Evolutionary conservation across 345 rosid genomes (phyloP), one percentile per base, ranked within the genome.

Genomic region (Aquilaria sinensis): DNA sequence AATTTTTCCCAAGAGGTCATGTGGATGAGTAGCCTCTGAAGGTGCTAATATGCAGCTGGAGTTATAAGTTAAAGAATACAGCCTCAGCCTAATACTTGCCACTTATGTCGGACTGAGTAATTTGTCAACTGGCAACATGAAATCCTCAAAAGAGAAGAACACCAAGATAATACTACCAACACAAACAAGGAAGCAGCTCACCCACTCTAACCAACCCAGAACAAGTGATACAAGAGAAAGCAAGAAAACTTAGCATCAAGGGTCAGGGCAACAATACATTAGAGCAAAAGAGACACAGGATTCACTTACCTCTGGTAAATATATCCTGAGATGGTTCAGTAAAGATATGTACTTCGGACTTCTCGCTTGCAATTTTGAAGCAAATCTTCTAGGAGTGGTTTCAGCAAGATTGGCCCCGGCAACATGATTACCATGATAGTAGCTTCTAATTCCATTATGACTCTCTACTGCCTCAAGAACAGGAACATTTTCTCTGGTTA

Each of bases 261-360:
- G 51, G 46, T 34, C 64, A 30, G 16, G 53, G 51, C 33, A 54
- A 12, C 43, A 4, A 37, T 5, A 37, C 43, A 37, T 1, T 5
- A 65, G 41, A 68, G 2, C 6, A 23, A 16, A 12, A n/a, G 37
- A 54, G 43, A 48, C 58, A 50, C 37, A 53, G 5, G 43, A 37
- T 68, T 37, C 4, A 55, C 75, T 78, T 80, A 91, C 99, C 97
- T 95, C 99, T 0, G 99, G 99, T 71, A 95, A 67, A 76, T 91
- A 95, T 80, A 95, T 95, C 61, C 99, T 86, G 45, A 95, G 87
- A 77, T 91, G 99, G 78, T 95, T 95, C 76, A 95, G 98, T 74
- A 95, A 78, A 53, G 99, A 95, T 78, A 95, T 95, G 82, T 95
- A 95, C 75, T 95, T 95, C 0, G 99, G 98, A 83, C 98, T 95